A percentile compares a stretch with the other conserved stretches of the same genome.
These are phyloP conservation scores for Medicago ruthenica DNA, from an alignment of 306 rosid species.

Conservation along the genomic window DNA sequence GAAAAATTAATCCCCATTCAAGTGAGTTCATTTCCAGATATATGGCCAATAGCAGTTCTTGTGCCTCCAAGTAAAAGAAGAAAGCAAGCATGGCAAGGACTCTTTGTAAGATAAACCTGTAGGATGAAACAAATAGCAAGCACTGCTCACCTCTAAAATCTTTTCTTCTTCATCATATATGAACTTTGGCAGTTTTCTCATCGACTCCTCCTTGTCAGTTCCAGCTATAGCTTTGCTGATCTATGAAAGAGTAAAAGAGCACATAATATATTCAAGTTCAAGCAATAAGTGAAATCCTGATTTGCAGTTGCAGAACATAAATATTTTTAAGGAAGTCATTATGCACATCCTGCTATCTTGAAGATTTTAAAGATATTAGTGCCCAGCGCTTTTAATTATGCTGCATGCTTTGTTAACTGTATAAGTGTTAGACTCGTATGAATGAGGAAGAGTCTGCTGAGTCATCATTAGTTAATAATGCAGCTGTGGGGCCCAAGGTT, in stretches of 20 bases:
- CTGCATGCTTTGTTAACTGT: constrained; percentile 26
- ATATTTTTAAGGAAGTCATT: constrained; percentile 16
- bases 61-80: constrained; percentile 33
- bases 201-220: constrained; percentile 82
- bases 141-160: constrained; percentile 82
- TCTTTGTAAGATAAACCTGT: constrained; percentile 28
- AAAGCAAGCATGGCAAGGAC: constrained; percentile 4
- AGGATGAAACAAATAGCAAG: constrained; percentile 35
- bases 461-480: too few relatives aligned
- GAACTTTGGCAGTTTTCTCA: constrained; percentile 96
- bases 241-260: constrained; percentile 51
- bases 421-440: too few relatives aligned
- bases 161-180: constrained; percentile 97
- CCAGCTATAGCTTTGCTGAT: constrained; percentile 90
- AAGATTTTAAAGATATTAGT: constrained; percentile 10
- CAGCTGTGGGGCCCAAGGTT: too few relatives aligned
- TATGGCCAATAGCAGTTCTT: not conserved
- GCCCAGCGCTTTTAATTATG: constrained; percentile 9
- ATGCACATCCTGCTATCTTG: not conserved
- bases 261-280: constrained; percentile 23
- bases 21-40: not conserved
- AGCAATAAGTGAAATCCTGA: constrained; percentile 30
- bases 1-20: constrained; percentile 10
- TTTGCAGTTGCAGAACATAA: constrained; percentile 20
- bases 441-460: too few relatives aligned